These are phyloP conservation scores for Phaffomyces antillensis DNA, from an alignment of 805 yeast genomes.

Conservation along the genomic window DNA sequence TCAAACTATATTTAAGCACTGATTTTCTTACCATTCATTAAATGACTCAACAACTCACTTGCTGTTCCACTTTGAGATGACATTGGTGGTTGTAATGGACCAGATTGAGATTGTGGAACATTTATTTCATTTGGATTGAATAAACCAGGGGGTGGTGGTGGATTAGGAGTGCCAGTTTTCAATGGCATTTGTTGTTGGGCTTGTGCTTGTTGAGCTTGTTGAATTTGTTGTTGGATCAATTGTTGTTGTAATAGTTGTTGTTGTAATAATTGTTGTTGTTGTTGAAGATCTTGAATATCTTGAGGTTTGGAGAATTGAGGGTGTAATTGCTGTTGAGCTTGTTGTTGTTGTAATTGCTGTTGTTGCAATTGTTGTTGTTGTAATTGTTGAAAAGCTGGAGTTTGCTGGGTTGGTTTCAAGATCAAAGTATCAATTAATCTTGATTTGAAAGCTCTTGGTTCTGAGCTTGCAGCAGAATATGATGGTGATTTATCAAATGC, in stretches of 20 bases:
- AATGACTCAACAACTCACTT: constrained; percentile 74
- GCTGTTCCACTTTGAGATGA: constrained; percentile 40
- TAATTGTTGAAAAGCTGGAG: constrained; percentile 13
- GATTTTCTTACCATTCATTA: constrained; percentile 69
- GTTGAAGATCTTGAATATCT: constrained; percentile 7
- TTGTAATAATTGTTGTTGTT: constrained; percentile 22
- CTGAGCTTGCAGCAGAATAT: constrained; percentile 5
- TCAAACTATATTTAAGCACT: constrained; percentile 18
- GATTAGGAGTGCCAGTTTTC: constrained; percentile 3
- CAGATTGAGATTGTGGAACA: constrained; percentile 16
- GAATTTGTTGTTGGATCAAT: constrained; percentile 20
- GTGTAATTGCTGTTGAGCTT: constrained; percentile 22
- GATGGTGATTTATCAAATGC: constrained; percentile 27
- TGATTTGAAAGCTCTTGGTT: constrained; percentile 25
- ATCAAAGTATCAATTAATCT: constrained; percentile 32
- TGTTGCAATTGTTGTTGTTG: constrained; percentile 26
- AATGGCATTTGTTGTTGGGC: background rate
- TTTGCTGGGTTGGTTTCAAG: constrained; percentile 22
- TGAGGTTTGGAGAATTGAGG: constrained; percentile 27
- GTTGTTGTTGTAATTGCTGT: constrained; percentile 1
- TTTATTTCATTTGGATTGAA: constrained; percentile 25
- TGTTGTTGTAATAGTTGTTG: constrained; percentile 24
- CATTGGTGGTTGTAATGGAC: constrained; percentile 2
- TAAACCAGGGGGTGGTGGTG: constrained; percentile 75
- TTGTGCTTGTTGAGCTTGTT: constrained; percentile 1